Evolutionary conservation across 345 rosid genomes (phyloP), one percentile per base, ranked within the genome.

Genomic region (Turritis glabra): DNA sequence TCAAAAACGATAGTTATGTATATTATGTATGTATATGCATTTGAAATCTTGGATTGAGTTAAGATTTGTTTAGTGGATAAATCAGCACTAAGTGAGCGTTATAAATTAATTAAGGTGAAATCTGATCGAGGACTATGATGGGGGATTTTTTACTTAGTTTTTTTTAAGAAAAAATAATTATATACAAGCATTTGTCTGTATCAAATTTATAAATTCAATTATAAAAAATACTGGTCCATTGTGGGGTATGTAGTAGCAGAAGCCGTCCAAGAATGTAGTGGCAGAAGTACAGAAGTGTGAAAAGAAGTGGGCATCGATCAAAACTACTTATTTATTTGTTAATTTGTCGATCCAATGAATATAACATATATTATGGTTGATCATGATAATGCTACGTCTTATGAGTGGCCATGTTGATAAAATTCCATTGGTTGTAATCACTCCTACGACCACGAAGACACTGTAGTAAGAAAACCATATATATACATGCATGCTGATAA

Each of bases 241-340:
- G 79, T 76, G 79, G 74, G 64, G 50, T 52, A 52, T 63, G 54
- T 46, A 47, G 64, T 63, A 70, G 75, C 44, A 46, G 80, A 55
- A 70, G 76, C 66, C 69, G 75, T 76, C 75, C 71, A 77, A 70
- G 76, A 70, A 77, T 77, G 71, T 70, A 77, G 59, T 77, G 80
- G 76, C 59, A 63, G 70, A 54, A 70, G 59, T 56, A 69, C 66
- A 70, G 29, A 75, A 67, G 71, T 76, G 80, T 71, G 75, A 76
- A 76, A 69, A 53, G 74, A 76, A 69, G 65, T 69, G 75, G 74
- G 38, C 58, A 69, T 69, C 44, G 71, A 69, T 69, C 41, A 53
- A 44, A 37, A 38, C 32, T 6, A 27, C 18, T 61, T 30, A 9
- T 68, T 68, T 52, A 14, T 69, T 61, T 60, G 67, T 68, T 68